Evolutionary conservation across 176 grass and related monocot species (phyloP).

Genomic region (Alloteropsis semialata): DNA sequence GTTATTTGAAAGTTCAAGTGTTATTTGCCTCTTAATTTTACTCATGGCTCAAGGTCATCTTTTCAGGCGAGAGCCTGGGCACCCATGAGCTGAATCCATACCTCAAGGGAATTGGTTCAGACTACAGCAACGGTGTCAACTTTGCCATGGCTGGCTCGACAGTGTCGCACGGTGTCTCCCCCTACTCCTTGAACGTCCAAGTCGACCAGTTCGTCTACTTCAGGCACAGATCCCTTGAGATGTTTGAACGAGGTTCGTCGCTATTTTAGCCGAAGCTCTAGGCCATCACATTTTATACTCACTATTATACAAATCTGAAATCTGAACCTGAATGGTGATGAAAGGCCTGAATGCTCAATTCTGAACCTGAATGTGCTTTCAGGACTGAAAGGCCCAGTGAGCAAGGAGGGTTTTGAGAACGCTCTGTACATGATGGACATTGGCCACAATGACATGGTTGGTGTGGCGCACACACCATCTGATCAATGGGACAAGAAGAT

Average conservation of each 20-base stretch:
- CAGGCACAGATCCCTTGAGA: conserved; percentile 68
- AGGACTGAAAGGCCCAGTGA: conserved; percentile 56
- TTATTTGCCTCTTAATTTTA: background rate
- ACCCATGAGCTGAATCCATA: conserved; percentile 69
- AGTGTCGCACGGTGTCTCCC: conserved; percentile 30
- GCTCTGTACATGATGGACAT: conserved; percentile 87
- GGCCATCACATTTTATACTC: background rate
- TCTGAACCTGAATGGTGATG: background rate
- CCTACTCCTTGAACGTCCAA: conserved; percentile 70
- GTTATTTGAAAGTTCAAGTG: background rate
- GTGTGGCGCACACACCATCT: conserved; percentile 30
- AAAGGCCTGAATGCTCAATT: background rate
- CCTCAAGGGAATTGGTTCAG: conserved; percentile 61
- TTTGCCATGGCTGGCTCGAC: conserved; percentile 75
- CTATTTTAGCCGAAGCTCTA: background rate
- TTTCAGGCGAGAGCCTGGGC: conserved; percentile 67
- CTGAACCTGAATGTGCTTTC: background rate
- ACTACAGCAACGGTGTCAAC: conserved; percentile 87
- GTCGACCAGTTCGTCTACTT: conserved; percentile 81
- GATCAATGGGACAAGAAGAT: conserved; percentile 43
- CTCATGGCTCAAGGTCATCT: background rate
- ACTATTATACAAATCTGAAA: background rate
- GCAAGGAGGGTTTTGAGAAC: conserved; percentile 57
- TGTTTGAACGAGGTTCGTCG: conserved; percentile 42
- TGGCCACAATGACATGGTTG: conserved; percentile 69